phyloP scores from a whole-genome alignment of 768 basidiomycete species.

The Mycena galericulata region DNA sequence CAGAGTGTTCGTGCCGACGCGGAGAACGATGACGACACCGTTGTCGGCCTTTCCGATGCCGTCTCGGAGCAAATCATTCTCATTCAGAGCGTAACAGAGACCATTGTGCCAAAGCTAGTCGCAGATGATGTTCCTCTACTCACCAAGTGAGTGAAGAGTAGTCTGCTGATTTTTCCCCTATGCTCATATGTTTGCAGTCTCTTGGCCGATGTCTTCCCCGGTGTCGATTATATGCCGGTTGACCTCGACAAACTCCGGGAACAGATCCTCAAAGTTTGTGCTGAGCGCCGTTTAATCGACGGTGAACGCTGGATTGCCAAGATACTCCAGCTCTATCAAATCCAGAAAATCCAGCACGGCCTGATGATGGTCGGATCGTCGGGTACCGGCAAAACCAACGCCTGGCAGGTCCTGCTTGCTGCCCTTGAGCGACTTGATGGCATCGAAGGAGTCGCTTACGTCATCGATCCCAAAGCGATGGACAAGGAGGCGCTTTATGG shows the following conservation, averaged over 20 bases:
- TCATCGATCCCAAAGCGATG: constrained; percentile 99
- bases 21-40: constrained; percentile 53
- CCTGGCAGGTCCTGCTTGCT: constrained; percentile 93
- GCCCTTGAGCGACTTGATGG: constrained; percentile 94
- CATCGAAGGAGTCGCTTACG: constrained; percentile 91
- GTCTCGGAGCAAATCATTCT: constrained; percentile 94
- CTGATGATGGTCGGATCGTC: constrained; percentile 99
- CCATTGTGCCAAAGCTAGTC: constrained; percentile 97
- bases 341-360: constrained; percentile 99
- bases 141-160: constrained; percentile 72
- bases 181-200: constrained; percentile 61
- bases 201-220: constrained; percentile 97
- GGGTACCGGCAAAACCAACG: constrained; percentile 95
- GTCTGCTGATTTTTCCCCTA: not conserved
- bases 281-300: constrained; percentile 84
- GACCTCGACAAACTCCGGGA: constrained; percentile 88
- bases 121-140: constrained; percentile 96
- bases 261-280: constrained; percentile 89
- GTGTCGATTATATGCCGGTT: constrained; percentile 90
- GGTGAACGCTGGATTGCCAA: constrained; percentile 95
- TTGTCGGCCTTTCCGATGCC: constrained; percentile 72
- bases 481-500: constrained; percentile 99
- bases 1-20: constrained; percentile 58
- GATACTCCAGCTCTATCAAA: constrained; percentile 97
- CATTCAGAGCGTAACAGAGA: constrained; percentile 98